These are phyloP conservation scores for Lophium mytilinum DNA, from an alignment of 495 filamentous ascomycete species.

Conservation along the genomic window DNA sequence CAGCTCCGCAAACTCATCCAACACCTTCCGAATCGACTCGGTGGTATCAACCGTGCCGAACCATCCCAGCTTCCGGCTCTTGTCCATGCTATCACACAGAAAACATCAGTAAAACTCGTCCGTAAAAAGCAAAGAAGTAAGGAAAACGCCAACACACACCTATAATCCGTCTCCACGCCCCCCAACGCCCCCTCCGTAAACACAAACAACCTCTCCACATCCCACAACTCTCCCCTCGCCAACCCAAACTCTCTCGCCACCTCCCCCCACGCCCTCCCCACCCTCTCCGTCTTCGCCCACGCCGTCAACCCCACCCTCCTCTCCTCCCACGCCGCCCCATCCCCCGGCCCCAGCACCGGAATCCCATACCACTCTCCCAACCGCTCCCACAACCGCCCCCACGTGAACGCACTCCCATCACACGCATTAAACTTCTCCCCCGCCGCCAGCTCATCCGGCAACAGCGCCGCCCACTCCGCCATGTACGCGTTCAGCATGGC, in stretches of 20 bases:
- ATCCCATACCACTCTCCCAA: slow-evolving; percentile 40
- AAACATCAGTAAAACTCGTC: too few relatives aligned
- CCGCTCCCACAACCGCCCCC: slow-evolving; percentile 40
- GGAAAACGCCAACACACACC: slow-evolving; percentile 16
- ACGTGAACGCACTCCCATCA: slow-evolving; percentile 38
- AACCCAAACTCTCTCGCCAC: background rate
- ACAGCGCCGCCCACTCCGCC: slow-evolving; percentile 44
- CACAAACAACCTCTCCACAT: slow-evolving; percentile 32
- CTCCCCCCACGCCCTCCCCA: slow-evolving; percentile 13
- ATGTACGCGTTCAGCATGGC: slow-evolving; percentile 39
- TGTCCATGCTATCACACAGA: slow-evolving; percentile 36
- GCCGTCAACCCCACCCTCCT: too few relatives aligned
- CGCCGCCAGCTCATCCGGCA: slow-evolving; percentile 19
- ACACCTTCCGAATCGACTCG: slow-evolving; percentile 33
- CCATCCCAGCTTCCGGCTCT: slow-evolving; percentile 36
- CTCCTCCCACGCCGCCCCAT: too few relatives aligned
- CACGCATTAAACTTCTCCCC: slow-evolving; percentile 42
- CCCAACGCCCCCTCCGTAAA: slow-evolving; percentile 29
- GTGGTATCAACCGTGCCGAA: slow-evolving; percentile 37
- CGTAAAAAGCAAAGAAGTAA: slow-evolving; percentile 10
- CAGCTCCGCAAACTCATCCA: slow-evolving; percentile 30
- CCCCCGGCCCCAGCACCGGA: slow-evolving; percentile 20
- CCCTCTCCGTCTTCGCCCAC: background rate
- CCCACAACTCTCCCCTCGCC: slow-evolving; percentile 23
- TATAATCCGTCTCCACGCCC: slow-evolving; percentile 12